Base-by-base conservation (phyloP, 2,329 filamentous ascomycete genomes). In the Ceratocystis harringtonii region DNA sequence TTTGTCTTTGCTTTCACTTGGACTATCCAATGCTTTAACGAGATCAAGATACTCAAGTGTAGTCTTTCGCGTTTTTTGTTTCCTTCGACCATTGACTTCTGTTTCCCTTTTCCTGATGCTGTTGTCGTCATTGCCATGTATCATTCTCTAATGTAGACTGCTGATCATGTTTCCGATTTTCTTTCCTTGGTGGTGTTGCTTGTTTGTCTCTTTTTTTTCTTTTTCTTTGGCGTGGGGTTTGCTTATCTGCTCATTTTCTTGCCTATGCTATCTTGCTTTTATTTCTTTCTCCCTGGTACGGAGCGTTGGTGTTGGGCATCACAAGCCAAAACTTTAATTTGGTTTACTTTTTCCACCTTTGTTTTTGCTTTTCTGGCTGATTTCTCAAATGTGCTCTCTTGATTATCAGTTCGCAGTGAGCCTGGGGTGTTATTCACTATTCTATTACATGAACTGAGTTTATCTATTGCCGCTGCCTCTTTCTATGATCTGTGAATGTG, bases 251-350 rank as follows among this genome's bases (percentile, higher is more conserved):
- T 28, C 15, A 10, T 45, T 45, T 62, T 48, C 22, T 22, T 48
- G 17, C 25, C 55, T 63, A 6, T 63, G 36, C 36, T 41, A 15
- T 32, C 19, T 19, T 61, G 32, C 41, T 44, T 44, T n/a, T 45
- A 8, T n/a, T n/a, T 30, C 15, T 48, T 30, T 58, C n/a, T 15
- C 17, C 58, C 28, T 41, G 50, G 30, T 52, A 64, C 50, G 30
- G 57, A 64, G 62, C 62, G 62, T 60, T 60, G 52, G 63, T 64
- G 63, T 64, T 64, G 22, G 63, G 50, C 25, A 58, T 64, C 28
- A 44, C 32, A 60, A 32, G 50, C 50, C 61, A 25, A 44, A 48
- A 25, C 45, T 48, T 19, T 60, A 45, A 45, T 60, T 48, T 48
- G 50, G 50, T 43, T 64, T 64, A 32, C 8, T 41, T 25, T 64